Conservation (phyloP, 2,329 filamentous ascomycete species). For the Dichotomopilus funicola region DNA sequence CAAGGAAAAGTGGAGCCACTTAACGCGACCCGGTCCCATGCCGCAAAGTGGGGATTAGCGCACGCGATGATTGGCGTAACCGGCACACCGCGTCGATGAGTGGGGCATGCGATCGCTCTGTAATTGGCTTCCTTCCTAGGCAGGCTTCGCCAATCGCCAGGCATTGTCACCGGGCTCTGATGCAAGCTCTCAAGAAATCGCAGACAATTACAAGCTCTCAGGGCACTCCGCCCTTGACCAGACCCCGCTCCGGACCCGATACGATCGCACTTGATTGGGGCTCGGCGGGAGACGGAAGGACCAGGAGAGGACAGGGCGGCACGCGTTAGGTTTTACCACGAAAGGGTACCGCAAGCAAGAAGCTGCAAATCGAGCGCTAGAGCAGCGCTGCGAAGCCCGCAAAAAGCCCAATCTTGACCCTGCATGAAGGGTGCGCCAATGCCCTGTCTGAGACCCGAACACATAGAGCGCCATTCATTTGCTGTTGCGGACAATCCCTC, state of each 20-base stretch:
- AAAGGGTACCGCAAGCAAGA: constrained; percentile 20
- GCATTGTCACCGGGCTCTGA: constrained; percentile 4
- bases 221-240: constrained; percentile 6
- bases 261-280: constrained; percentile 15
- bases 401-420: constrained; percentile 18
- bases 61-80: constrained; percentile 17
- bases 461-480: constrained; percentile 21
- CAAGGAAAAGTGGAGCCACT: constrained; percentile 8
- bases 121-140: background rate
- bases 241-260: constrained; percentile 15
- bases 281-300: too few relatives aligned
- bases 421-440: constrained; percentile 13
- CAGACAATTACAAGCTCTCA: background rate
- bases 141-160: constrained; percentile 12
- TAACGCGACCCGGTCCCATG: constrained; percentile 12
- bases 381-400: background rate
- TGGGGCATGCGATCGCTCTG: constrained; percentile 2
- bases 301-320: constrained; percentile 2
- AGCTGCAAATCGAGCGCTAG: background rate
- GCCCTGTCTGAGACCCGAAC: constrained; percentile 21
- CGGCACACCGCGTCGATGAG: constrained; percentile 10
- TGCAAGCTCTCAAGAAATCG: constrained; percentile 13
- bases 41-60: constrained; percentile 4
- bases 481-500: constrained; percentile 16
- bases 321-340: constrained; percentile 28